Evolutionary conservation across 495 filamentous ascomycete genomes (phyloP).

Genomic region (Penicillium ucsense): DNA sequence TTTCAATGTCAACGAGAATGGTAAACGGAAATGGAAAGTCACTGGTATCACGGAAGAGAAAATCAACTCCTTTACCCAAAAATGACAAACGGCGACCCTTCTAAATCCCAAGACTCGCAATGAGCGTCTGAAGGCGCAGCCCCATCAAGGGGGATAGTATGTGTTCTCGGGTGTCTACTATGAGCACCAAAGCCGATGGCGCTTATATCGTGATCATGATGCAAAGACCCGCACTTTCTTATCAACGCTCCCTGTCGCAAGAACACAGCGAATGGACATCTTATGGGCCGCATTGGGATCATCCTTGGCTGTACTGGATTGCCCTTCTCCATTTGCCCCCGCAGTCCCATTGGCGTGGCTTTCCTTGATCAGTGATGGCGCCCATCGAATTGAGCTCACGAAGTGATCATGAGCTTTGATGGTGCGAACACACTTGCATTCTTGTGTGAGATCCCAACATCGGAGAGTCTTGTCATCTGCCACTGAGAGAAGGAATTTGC

Average conservation of each 20-base stretch:
- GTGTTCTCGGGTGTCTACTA: conserved; percentile 1
- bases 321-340: conserved; percentile 10
- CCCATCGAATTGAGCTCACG: conserved; percentile 82
- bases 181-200: neutral
- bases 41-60: conserved; percentile 23
- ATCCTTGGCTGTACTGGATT: conserved; percentile 10
- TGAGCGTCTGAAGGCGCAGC: no score
- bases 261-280: conserved; percentile 48
- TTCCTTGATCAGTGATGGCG: conserved; percentile 58
- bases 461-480: conserved; percentile 86
- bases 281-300: conserved; percentile 19
- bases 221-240: conserved; percentile 53
- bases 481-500: conserved; percentile 81
- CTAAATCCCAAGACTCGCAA: conserved; percentile 6
- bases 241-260: conserved; percentile 58
- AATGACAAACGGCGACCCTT: conserved; percentile 10
- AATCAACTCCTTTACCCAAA: conserved; percentile 21
- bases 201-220: conserved; percentile 10
- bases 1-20: conserved; percentile 5
- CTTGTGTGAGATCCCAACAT: conserved; percentile 92
- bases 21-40: conserved; percentile 15
- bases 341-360: conserved; percentile 33
- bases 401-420: conserved; percentile 79
- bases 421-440: conserved; percentile 80
- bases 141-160: neutral